Evolutionary conservation across 495 filamentous ascomycete species (phyloP), one percentile per base, ranked within the genome.

Genomic region (Penicillium robsamsonii): DNA sequence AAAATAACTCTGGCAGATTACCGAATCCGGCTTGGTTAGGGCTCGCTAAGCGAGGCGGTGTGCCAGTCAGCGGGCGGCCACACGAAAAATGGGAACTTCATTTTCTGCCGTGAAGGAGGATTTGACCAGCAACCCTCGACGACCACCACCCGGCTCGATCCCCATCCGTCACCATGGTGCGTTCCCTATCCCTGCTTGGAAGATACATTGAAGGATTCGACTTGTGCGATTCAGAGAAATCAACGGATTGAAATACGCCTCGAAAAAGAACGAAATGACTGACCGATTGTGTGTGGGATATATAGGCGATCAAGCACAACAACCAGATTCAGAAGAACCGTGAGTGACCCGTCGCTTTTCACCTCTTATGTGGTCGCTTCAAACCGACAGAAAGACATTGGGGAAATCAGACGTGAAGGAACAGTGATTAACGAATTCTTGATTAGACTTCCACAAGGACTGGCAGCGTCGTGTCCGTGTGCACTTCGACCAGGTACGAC

Each of bases 301-400:
- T 72, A 75, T 70, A 87, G 89, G 88, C 94, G 83, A 96, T 98
- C 89, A 96, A 96, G 84, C 93, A 97, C 87, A 98, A 98, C 79
- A 91, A 98, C 85, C 88, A 94, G 84, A 88, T 98, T 79, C 92
- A 85, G 72, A 87, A 95, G 86, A 96, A 94, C 86, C 94, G 90
- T 95, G 81, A 80, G 89, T 81, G 57, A 58, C 56, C 60, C 62
- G 55, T 47, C 30, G 46, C 48, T 48, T 27, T 37, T n/a, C 40
- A 35, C 31, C 37, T 25, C 31, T 22, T 35, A 40, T 56, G 48
- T 56, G 43, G 43, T 40, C 24, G 50, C 33, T 17, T 57, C 31
- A 15, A 53, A 35, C 12, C 37, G 44, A 24, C 27, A 29, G 15
- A 42, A n/a, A n/a, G 42, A 44, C 27, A 20, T 41, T 22, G 50